phyloP scores from a whole-genome alignment of 192 early-diverging fungal species.

The Backusella psychrophila region DNA sequence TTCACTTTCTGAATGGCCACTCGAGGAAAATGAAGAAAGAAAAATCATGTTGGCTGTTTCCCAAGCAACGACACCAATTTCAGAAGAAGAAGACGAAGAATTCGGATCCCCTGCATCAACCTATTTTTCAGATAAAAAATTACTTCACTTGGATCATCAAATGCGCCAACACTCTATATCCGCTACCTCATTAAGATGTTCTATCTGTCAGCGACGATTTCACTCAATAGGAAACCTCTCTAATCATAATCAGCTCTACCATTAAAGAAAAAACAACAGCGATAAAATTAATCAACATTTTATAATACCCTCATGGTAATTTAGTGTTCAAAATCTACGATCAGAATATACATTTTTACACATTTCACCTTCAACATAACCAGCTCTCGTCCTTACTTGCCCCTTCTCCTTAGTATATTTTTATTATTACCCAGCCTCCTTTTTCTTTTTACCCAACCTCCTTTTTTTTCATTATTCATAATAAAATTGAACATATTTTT shows the following conservation, averaged over 20 bases:
- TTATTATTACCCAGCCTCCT: not conserved
- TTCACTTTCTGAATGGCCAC: conserved; percentile 7
- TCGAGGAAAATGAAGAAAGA: conserved; percentile 4
- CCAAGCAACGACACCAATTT: not conserved
- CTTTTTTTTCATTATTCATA: not conserved
- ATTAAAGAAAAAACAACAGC: not conserved
- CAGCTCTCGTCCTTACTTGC: not conserved
- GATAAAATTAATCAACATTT: not conserved
- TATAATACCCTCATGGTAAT: not conserved
- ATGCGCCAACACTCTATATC: not conserved
- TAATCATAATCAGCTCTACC: conserved; percentile 19
- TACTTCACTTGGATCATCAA: not conserved
- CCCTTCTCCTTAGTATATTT: not conserved
- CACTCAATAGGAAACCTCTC: conserved; percentile 17
- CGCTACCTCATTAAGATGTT: conserved; percentile 5
- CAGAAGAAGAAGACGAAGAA: conserved; percentile 7
- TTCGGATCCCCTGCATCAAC: not conserved
- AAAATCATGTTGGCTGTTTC: conserved; percentile 5
- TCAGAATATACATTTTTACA: not conserved
- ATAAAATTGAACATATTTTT: not conserved
- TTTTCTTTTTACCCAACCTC: not conserved
- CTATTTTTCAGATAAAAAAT: conserved; percentile 6
- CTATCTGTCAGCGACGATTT: conserved; percentile 16
- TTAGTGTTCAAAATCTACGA: not conserved
- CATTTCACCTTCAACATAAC: not conserved